phyloP scores from a whole-genome alignment of 1,284 basidiomycete genomes.

The Ganoderma leucocontextum region DNA sequence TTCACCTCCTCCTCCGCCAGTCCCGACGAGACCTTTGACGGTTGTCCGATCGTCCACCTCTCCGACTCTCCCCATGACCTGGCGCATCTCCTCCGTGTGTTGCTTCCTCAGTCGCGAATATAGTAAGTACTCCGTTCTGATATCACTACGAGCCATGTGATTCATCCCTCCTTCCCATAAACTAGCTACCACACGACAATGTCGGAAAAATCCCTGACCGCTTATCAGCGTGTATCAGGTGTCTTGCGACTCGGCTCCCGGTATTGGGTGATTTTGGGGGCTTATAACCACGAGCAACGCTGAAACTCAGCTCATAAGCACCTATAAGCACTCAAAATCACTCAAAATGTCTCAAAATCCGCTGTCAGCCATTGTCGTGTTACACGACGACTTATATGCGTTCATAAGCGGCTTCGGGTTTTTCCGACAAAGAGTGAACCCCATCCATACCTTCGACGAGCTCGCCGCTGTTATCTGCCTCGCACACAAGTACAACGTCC shows the following conservation, averaged over 20 bases:
- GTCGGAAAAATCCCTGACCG: no score
- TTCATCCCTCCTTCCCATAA: neutral
- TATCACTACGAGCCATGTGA: neutral
- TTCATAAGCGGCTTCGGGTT: no score
- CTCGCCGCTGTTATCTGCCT: neutral
- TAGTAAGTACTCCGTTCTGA: neutral
- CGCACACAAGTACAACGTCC: neutral
- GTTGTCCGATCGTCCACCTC: slow-evolving; percentile 26
- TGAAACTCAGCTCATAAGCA: no score
- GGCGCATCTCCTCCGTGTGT: slow-evolving; percentile 12
- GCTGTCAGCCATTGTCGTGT: no score
- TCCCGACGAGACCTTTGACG: slow-evolving; percentile 16
- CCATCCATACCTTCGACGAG: neutral
- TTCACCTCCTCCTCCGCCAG: slow-evolving; percentile 28
- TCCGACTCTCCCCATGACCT: slow-evolving; percentile 27
- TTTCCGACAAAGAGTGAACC: neutral
- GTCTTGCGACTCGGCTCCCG: no score
- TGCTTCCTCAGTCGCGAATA: neutral
- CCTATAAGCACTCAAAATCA: no score
- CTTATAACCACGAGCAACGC: no score
- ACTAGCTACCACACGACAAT: neutral
- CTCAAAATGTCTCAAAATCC: no score
- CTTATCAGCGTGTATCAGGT: no score
- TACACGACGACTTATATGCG: no score
- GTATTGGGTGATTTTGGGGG: no score